These are phyloP conservation scores for Lizonia empirigonia DNA, from an alignment of 2,329 filamentous ascomycete species.

Conservation along the genomic window DNA sequence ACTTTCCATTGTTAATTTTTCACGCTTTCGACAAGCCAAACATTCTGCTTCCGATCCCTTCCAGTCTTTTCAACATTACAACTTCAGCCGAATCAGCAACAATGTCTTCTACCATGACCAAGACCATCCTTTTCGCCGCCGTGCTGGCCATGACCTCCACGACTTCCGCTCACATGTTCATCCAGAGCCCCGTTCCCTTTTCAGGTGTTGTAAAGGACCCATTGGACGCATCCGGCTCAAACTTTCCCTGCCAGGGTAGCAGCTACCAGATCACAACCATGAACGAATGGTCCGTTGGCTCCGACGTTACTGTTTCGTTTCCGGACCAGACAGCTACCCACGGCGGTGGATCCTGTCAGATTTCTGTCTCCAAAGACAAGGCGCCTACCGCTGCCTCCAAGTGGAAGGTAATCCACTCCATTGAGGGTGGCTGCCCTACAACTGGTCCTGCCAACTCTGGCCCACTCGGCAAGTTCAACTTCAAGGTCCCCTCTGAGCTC, in stretches of 20 bases:
- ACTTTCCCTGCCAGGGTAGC: conserved; percentile 80
- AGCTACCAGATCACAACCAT: conserved; percentile 51
- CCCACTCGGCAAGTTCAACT: conserved; percentile 63
- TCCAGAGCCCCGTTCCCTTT: conserved; percentile 72
- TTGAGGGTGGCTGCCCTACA: conserved; percentile 79
- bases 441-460: conserved; percentile 41
- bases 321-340: conserved; percentile 72
- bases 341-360: conserved; percentile 88
- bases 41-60: conserved; percentile 14
- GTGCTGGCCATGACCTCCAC: conserved; percentile 57
- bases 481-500: conserved; percentile 73
- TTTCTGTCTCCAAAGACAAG: conserved; percentile 78
- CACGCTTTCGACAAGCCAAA: conserved; percentile 14
- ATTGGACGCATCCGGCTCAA: conserved; percentile 59
- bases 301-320: conserved; percentile 67
- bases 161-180: conserved; percentile 75
- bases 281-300: conserved; percentile 70
- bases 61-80: conserved; percentile 9
- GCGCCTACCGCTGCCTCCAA: conserved; percentile 68
- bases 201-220: conserved; percentile 55
- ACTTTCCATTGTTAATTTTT: conserved; percentile 3
- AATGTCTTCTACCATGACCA: conserved; percentile 15
- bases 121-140: conserved; percentile 21
- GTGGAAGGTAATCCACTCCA: conserved; percentile 90
- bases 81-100: conserved; percentile 11